Evolutionary conservation across 2,329 filamentous ascomycete genomes (phyloP), one percentile per base, ranked within the genome.

Genomic region (Chaetomiaceae sp.): DNA sequence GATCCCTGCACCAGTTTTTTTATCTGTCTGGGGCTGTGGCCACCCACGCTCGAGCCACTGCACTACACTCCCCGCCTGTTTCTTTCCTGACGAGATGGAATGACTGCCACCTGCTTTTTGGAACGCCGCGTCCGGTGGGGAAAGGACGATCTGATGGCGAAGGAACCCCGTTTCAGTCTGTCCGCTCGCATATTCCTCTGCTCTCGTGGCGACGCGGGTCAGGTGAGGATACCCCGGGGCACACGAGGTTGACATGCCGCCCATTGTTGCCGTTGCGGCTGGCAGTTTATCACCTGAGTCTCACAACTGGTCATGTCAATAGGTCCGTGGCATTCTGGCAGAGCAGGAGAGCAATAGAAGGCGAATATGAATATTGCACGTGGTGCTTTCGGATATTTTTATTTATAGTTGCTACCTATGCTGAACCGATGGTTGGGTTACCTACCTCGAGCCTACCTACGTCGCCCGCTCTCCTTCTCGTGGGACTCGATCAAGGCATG

Each of bases 21-120:
- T 29, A 11, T 19, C 17, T 38, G 44, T 44, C 33, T 40, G 40
- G 24, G 44, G 35, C 36, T 44, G 32, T 47, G 48, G 44, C 48
- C 29, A 50, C 48, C 35, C 43, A n/a, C n/a, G n/a, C n/a, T n/a
- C n/a, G n/a, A n/a, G n/a, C n/a, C n/a, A n/a, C n/a, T n/a, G n/a
- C n/a, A 36, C 38, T 32, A 19, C 11, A 27, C 27, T 37, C 22
- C 29, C 32, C 20, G 35, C 20, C 2, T 6, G n/a, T 29, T 11
- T 15, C 24, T 30, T 20, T 32, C 35, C 26, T 30, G 34, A 18
- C 36, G 18, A 12, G 12, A 34, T 8, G 20, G 4, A n/a, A 36
- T 17, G 11, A 6, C 27, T n/a, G 14, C 11, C 4, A 18, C 15
- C 19, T 10, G 2, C 12, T 14, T 6, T 11, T 32, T 6, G 10